These are phyloP conservation scores for Dianthus caryophyllus DNA, from an alignment of 148 eudicot genomes.

Conservation along the genomic window DNA sequence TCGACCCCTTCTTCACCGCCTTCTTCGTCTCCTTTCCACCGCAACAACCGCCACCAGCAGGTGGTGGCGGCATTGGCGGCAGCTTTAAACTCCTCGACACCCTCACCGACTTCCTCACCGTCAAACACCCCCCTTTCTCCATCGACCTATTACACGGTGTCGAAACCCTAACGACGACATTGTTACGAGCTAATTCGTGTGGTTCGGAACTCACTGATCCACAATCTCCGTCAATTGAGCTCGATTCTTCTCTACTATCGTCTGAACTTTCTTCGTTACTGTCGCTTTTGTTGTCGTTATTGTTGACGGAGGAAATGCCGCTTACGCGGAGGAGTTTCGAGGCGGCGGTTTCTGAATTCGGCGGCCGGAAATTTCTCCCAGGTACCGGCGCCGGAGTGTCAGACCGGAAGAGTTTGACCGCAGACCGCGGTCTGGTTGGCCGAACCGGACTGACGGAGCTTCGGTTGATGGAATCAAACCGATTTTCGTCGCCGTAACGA, in stretches of 20 bases:
- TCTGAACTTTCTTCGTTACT: slow-evolving; percentile 20
- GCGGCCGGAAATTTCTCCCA: slow-evolving; percentile 18
- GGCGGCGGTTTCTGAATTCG: slow-evolving; percentile 43
- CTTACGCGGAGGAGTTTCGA: slow-evolving; percentile 44
- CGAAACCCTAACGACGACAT: slow-evolving; percentile 16
- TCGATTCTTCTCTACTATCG: neutral
- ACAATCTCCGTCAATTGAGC: slow-evolving; percentile 23
- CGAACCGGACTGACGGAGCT: slow-evolving; percentile 38
- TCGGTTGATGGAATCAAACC: slow-evolving; percentile 35
- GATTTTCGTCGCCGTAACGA: slow-evolving; percentile 34
- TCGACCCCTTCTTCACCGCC: slow-evolving; percentile 38
- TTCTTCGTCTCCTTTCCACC: slow-evolving; percentile 39
- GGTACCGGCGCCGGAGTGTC: slow-evolving; percentile 28
- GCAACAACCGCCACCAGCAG: neutral
- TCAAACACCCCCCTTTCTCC: slow-evolving; percentile 28
- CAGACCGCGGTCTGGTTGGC: slow-evolving; percentile 25
- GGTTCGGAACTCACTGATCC: slow-evolving; percentile 28
- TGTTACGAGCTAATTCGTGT: slow-evolving; percentile 7
- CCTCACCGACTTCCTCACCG: slow-evolving; percentile 29
- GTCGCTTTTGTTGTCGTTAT: neutral
- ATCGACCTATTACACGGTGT: slow-evolving; percentile 59
- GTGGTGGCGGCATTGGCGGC: slow-evolving; percentile 62
- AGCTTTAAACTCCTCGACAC: slow-evolving; percentile 34
- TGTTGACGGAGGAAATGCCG: neutral
- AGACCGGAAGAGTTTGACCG: slow-evolving; percentile 32